Evolutionary conservation across 169 alveolate species (phyloP).

Genomic region (Plasmodium gaboni): DNA sequence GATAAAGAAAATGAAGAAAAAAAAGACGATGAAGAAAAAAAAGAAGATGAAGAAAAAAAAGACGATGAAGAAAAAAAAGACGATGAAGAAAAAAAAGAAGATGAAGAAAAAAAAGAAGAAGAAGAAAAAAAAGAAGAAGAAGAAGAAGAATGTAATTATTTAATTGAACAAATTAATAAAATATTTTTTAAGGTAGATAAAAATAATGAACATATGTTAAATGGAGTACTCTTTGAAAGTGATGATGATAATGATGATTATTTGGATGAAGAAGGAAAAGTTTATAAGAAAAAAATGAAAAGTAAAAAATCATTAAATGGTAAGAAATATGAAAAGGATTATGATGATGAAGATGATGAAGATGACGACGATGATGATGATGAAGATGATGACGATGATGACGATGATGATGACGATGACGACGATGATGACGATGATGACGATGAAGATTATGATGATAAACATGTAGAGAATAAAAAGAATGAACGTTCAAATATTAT

Average conservation of each 20-base stretch:
- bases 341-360: neutral
- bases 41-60: neutral
- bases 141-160: slow-evolving; percentile 4
- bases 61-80: neutral
- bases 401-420: no score
- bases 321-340: neutral
- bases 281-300: neutral
- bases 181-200: no score
- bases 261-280: neutral
- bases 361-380: neutral
- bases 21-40: neutral
- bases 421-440: no score
- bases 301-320: neutral
- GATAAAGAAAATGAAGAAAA: neutral
- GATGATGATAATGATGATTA: neutral
- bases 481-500: neutral
- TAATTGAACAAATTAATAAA: no score
- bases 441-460: neutral
- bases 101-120: neutral
- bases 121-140: neutral
- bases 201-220: no score
- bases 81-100: neutral
- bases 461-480: neutral
- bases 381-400: neutral
- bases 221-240: neutral